Evolutionary conservation across 257 asterid genomes (phyloP).

Genomic region (Misopates orontium): DNA sequence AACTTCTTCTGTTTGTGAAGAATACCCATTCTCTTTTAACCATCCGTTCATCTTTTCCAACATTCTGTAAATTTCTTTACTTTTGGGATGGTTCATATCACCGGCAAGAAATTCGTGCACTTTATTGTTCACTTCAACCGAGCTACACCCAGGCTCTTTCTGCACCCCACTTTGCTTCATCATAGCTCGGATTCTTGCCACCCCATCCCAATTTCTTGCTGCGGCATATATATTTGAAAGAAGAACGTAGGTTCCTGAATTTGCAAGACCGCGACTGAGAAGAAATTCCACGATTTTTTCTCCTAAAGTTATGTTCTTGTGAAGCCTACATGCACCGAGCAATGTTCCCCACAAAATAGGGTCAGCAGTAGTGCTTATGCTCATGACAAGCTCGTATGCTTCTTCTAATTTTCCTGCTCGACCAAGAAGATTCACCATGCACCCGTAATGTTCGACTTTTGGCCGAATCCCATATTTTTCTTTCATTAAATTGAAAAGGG

Average conservation of each 20-base stretch:
- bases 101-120: constrained; percentile 60
- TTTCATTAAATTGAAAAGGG: constrained; percentile 37
- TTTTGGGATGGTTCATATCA: constrained; percentile 43
- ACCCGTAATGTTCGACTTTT: constrained; percentile 57
- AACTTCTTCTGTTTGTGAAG: constrained; percentile 37
- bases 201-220: constrained; percentile 51
- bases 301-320: constrained; percentile 40
- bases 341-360: constrained; percentile 50
- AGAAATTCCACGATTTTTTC: constrained; percentile 40
- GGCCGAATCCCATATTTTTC: constrained; percentile 39
- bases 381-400: constrained; percentile 45
- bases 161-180: constrained; percentile 50
- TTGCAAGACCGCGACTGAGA: constrained; percentile 33
- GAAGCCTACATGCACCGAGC: constrained; percentile 53
- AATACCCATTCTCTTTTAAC: constrained; percentile 35
- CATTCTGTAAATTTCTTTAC: constrained; percentile 49
- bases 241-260: constrained; percentile 51
- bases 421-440: constrained; percentile 65
- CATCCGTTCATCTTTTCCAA: constrained; percentile 39
- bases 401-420: constrained; percentile 48
- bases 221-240: constrained; percentile 54
- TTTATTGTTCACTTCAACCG: constrained; percentile 46
- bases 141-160: constrained; percentile 62
- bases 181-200: constrained; percentile 42
- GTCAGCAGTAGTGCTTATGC: constrained; percentile 32